Evolutionary conservation across 306 rosid species (phyloP).

Genomic region (Rubus parviflorus): DNA sequence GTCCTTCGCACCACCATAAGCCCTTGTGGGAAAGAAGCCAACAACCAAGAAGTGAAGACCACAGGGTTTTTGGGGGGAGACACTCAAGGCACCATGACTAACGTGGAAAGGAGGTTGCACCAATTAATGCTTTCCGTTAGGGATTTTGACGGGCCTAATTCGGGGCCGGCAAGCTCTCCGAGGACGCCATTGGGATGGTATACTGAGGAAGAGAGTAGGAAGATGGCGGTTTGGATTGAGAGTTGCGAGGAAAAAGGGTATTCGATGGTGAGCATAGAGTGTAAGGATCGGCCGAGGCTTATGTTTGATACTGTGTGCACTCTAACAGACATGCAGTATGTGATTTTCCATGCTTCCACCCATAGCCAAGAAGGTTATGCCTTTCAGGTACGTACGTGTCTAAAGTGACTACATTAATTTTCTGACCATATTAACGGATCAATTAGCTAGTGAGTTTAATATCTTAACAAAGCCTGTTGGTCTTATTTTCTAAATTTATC

Average conservation of each 20-base stretch:
- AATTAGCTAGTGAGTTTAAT: neutral
- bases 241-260: conserved; percentile 64
- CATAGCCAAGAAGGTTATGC: conserved; percentile 41
- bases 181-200: conserved; percentile 5
- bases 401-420: neutral
- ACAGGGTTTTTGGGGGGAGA: conserved; percentile 34
- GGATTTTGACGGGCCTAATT: conserved; percentile 46
- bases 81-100: conserved; percentile 39
- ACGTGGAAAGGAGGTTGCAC: conserved; percentile 67
- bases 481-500: too few relatives aligned
- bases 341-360: conserved; percentile 62
- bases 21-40: conserved; percentile 14
- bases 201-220: conserved; percentile 33
- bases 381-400: conserved; percentile 45
- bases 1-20: conserved; percentile 45
- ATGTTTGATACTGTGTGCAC: conserved; percentile 82
- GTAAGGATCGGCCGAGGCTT: conserved; percentile 65
- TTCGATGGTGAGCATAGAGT: conserved; percentile 53
- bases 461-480: neutral
- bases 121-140: conserved; percentile 56
- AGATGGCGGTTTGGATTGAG: conserved; percentile 43
- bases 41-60: conserved; percentile 43
- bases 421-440: neutral
- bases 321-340: conserved; percentile 69
- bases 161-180: neutral